A percentile compares a stretch with the other conserved stretches of the same genome.
Evolutionary conservation across 345 rosid genomes (phyloP).

Genomic region (Theobroma cacao): DNA sequence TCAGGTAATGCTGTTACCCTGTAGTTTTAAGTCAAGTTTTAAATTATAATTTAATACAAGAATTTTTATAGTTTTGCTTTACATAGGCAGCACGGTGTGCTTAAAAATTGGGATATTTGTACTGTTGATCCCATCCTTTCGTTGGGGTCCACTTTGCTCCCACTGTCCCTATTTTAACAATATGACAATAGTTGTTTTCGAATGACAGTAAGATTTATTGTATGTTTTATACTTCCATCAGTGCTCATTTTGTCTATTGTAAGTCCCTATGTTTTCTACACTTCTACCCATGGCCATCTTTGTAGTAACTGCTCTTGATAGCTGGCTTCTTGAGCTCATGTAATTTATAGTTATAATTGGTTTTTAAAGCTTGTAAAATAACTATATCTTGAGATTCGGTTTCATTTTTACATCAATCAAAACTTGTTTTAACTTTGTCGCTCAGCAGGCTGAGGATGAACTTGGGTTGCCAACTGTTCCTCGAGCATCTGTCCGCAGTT

Average conservation of each 20-base stretch:
- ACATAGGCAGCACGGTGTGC: not conserved
- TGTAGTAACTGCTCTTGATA: not conserved
- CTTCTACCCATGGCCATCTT: not conserved
- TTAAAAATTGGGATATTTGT: not conserved
- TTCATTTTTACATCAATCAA: not conserved
- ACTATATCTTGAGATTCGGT: not conserved
- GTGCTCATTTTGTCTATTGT: not conserved
- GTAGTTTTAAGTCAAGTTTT: not conserved
- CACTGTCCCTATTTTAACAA: no score
- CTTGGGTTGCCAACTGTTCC: conserved; percentile 88
- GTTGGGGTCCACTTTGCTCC: not conserved
- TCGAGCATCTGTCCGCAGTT: conserved; percentile 74
- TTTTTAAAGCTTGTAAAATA: not conserved
- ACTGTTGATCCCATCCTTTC: not conserved
- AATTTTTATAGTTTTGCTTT: not conserved
- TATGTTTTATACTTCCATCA: not conserved
- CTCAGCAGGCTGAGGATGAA: conserved; percentile 82
- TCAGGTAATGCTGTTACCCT: conserved; percentile 47
- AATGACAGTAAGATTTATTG: not conserved
- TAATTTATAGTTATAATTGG: not conserved
- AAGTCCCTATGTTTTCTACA: not conserved
- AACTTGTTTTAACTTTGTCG: not conserved
- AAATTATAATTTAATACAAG: not conserved
- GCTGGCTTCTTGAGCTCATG: not conserved
- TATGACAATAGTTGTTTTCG: not conserved